These are phyloP conservation scores for Dictyophora rubrovolvata DNA, from an alignment of 768 basidiomycete genomes.

Conservation along the genomic window DNA sequence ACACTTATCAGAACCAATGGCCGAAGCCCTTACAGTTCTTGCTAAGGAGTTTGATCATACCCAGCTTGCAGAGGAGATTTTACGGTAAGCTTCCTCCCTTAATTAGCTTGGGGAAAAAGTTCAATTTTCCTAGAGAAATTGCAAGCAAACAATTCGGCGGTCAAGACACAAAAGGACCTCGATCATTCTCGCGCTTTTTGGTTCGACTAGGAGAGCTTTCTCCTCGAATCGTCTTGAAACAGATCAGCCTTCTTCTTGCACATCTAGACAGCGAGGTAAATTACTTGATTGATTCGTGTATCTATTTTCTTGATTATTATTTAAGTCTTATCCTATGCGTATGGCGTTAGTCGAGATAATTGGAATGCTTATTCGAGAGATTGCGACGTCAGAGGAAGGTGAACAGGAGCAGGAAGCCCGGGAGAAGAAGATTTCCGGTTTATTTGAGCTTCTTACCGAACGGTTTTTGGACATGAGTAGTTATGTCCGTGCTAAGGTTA, in stretches of 20 bases:
- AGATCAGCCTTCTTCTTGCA: slow-evolving; percentile 71
- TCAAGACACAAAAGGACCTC: slow-evolving; percentile 80
- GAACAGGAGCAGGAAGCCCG: slow-evolving; percentile 29
- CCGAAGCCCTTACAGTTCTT: slow-evolving; percentile 73
- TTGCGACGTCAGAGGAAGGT: slow-evolving; percentile 45
- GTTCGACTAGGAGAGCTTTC: slow-evolving; percentile 69
- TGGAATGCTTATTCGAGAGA: slow-evolving; percentile 73
- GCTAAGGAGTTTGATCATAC: slow-evolving; percentile 80
- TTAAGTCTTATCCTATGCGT: slow-evolving; percentile 90
- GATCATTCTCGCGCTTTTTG: slow-evolving; percentile 78
- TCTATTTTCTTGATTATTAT: background rate
- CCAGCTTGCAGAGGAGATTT: slow-evolving; percentile 83
- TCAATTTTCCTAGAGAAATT: slow-evolving; percentile 50
- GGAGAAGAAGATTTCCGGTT: slow-evolving; percentile 65
- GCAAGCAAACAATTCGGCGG: slow-evolving; percentile 65
- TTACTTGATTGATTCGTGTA: background rate
- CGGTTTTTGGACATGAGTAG: slow-evolving; percentile 82
- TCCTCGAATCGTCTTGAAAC: slow-evolving; percentile 77
- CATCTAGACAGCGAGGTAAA: slow-evolving; percentile 89
- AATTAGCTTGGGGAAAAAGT: background rate
- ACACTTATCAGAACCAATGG: slow-evolving; percentile 89
- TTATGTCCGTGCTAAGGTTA: slow-evolving; percentile 86
- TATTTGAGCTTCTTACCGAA: slow-evolving; percentile 78
- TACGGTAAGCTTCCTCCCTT: slow-evolving; percentile 31
- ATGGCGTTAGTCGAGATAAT: slow-evolving; percentile 89